Evolutionary conservation across 2,329 filamentous ascomycete genomes (phyloP).

Genomic region (Beauveria medogensis): DNA sequence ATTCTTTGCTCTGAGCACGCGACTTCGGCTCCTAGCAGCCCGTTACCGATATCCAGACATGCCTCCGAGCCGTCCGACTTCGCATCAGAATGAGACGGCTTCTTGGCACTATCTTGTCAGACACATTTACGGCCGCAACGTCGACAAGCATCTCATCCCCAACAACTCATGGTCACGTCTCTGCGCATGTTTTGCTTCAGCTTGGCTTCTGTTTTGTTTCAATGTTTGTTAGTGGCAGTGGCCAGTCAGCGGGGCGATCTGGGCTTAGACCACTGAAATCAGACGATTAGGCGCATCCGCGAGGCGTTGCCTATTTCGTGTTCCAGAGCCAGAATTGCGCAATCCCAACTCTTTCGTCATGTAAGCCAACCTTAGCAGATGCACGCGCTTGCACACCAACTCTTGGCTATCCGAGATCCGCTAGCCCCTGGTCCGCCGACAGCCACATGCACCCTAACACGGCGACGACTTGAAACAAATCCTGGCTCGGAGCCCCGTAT

Average conservation of each 20-base stretch:
- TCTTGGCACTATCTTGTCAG: not conserved
- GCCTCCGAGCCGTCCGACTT: constrained; percentile 9
- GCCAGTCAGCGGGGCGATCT: not conserved
- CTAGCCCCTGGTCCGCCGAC: constrained; percentile 10
- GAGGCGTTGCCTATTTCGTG: constrained; percentile 7
- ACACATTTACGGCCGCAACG: not conserved
- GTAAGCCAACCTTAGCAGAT: not conserved
- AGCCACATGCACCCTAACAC: not conserved
- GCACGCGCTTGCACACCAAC: not conserved
- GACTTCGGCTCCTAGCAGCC: not conserved
- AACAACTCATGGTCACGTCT: not conserved
- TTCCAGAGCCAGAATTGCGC: constrained; percentile 6
- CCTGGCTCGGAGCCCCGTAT: not conserved
- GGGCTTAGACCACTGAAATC: constrained; percentile 2
- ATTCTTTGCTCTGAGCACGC: constrained; percentile 8
- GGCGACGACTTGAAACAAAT: not conserved
- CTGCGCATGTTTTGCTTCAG: not conserved
- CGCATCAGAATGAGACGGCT: not conserved
- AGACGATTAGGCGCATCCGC: constrained; percentile 8
- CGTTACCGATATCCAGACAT: constrained; percentile 6
- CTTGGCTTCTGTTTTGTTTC: not conserved
- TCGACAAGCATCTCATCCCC: not conserved
- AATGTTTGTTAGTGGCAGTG: too few species aligned
- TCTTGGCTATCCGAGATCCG: constrained; percentile 7
- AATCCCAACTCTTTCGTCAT: not conserved